Conservation (phyloP, 1,284 basidiomycete species). For the Thecaphora frezii region DNA sequence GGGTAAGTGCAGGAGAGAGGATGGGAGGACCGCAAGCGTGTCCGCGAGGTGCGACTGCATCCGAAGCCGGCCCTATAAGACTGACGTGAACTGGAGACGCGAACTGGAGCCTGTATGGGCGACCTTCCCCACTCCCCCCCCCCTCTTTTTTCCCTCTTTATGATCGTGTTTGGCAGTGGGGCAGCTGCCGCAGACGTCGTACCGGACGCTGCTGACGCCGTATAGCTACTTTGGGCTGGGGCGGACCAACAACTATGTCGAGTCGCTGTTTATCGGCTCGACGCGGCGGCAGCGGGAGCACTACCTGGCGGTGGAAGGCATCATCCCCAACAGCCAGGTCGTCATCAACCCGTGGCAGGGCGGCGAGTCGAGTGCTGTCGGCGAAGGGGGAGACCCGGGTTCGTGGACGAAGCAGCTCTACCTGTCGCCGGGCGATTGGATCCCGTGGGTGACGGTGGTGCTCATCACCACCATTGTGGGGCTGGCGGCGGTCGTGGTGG, state of each 20-base stretch:
- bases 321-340: conserved; percentile 95
- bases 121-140: too few relatives aligned
- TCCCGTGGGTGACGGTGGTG: conserved; percentile 89
- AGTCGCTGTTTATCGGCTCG: conserved; percentile 62
- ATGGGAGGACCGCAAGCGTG: background rate
- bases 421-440: conserved; percentile 92
- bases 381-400: conserved; percentile 18
- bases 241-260: conserved; percentile 99
- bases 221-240: conserved; percentile 96
- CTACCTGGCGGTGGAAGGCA: conserved; percentile 87
- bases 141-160: background rate
- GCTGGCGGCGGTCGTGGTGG: conserved; percentile 79
- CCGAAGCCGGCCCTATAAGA: too few relatives aligned
- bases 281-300: conserved; percentile 67
- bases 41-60: too few relatives aligned
- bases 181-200: conserved; percentile 88
- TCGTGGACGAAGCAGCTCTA: conserved; percentile 88
- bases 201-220: conserved; percentile 83
- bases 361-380: conserved; percentile 59
- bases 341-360: conserved; percentile 81
- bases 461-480: conserved; percentile 74
- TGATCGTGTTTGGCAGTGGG: conserved; percentile 63
- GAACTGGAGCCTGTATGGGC: too few relatives aligned
- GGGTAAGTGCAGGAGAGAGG: conserved; percentile 17
- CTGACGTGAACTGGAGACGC: too few relatives aligned